Evolutionary conservation across 352 stramenopile species (phyloP), one percentile per base, ranked within the genome.

Genomic region (Phytophthora uliginosa): DNA sequence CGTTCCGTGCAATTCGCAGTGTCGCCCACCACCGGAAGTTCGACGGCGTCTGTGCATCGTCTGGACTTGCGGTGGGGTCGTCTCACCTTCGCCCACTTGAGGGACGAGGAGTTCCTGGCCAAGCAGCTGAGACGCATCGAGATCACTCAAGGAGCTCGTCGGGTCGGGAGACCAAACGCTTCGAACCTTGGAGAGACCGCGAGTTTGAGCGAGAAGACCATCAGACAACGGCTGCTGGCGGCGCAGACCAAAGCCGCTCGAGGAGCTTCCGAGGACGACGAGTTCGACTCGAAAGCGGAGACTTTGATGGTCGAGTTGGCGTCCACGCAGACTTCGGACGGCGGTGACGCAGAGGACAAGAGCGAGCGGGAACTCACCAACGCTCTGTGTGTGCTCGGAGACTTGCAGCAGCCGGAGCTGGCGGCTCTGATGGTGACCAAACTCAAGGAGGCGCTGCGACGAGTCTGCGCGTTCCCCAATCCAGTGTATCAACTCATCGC

Each of bases 71-170:
- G 85, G 8, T 95, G 88, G 88, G 73, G 79, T n/a, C 79, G 84
- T n/a, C 66, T 95, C 22, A 70, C 73, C 8, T 78, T 92, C 47
- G 84, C 82, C 5, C 86, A 93, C 55, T 74, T 94, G 33, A 70
- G 72, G 22, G 81, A 94, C 53, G 85, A 91, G 24, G 84, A 87
- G 50, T 95, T 94, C 31, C 69, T 95, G 34, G 73, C 66, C 28
- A 90, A 92, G 59, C 85, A 95, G 60, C 55, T 90, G 47, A 81
- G 83, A 40, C 85, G 85, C 3, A 76, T 91, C 54, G 85, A 94
- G 66, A 74, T 81, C 55, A 75, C 69, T 3, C 64, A 82, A 18
- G 70, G 71, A 13, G 86, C 79, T 9, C 76, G 75, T 54, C 66
- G 73, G 5, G 9, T 60, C 3, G 62, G 68, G 13, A 28, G 61